Base-by-base conservation (phyloP, 2,329 filamentous ascomycete genomes). In the Calonectria honghensis region DNA sequence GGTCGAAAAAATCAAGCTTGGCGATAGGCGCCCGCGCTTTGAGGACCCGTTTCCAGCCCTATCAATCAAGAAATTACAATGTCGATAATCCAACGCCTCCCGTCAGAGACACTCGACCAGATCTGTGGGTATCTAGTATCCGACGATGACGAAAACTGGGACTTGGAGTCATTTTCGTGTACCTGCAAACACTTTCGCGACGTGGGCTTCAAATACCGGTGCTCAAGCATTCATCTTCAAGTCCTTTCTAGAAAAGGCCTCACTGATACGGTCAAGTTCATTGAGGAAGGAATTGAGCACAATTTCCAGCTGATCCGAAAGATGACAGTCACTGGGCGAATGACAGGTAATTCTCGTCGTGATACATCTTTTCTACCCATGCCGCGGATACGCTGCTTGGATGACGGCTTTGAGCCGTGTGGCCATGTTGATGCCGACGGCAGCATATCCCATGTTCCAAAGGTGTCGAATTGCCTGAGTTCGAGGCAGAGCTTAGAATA, bases 391-490 rank as follows among this genome's bases (percentile, higher is more conserved):
- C 24, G 14, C 35, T 16, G 6, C n/a, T 29, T n/a, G 13, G 35
- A 61, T 27, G 57, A 61, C 11, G 57, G 57, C 13, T 18, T 61
- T 6, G 57, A 61, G 13, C 35, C 24, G 24, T 61, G 57, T 37
- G 57, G n/a, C 6, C 5, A 61, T 3, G 35, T 18, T 6, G 57
- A 61, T 37, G 13, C 7, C 35, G 20, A 24, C 35, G 6, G 2
- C 3, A 24, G n/a, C 13, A 1, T 27, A 20, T n/a, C 16, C 10
- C n/a, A 29, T 10, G 57, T 29, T 27, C 57, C 57, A 5, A 61
- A 41, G n/a, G 6, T 35, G 6, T 9, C 16, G 1, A 61, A 41
- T 20, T 29, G n/a, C 32, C 37, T 41, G 16, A 41, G 39, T 20
- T 41, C 14, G 16, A 18, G 14, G 39, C 39, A 41, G 39, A 6